phyloP scores from a whole-genome alignment of 2,329 filamentous ascomycete genomes.

The Monilinia vaccinii-corymbosi region DNA sequence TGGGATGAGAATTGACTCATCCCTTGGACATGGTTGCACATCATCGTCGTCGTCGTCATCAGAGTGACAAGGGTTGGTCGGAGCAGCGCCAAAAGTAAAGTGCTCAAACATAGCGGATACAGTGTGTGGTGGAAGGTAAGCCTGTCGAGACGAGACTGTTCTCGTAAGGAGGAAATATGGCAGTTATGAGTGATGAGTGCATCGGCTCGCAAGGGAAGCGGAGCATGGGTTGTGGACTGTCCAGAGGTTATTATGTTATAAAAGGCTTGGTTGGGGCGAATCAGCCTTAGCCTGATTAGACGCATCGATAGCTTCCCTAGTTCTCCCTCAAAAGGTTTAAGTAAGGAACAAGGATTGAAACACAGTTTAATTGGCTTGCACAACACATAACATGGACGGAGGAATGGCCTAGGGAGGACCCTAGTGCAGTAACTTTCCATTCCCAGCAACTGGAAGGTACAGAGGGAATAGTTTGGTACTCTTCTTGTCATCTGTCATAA shows the following conservation, averaged over 20 bases:
- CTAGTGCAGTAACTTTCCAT: neutral
- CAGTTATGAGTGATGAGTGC: neutral
- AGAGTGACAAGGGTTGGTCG: neutral
- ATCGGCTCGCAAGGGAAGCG: neutral
- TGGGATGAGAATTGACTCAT: neutral
- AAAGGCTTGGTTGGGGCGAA: neutral
- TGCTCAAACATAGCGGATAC: constrained; percentile 4
- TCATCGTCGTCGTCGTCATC: constrained; percentile 7
- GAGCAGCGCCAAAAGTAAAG: constrained; percentile 9
- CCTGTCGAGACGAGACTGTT: neutral
- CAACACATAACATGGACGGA: no score
- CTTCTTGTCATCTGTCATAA: neutral
- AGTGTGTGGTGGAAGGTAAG: neutral
- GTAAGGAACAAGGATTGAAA: neutral
- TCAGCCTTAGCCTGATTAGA: constrained; percentile 9
- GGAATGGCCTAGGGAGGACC: neutral
- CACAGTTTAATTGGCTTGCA: no score
- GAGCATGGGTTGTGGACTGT: neutral
- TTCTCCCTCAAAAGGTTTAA: neutral
- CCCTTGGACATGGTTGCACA: constrained; percentile 1
- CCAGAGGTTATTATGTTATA: no score
- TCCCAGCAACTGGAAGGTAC: neutral
- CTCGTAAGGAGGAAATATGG: neutral
- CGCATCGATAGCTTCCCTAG: neutral
- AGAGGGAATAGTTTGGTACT: neutral